Evolutionary conservation across 345 rosid genomes (phyloP).

Genomic region (Eucalyptus lansdowneana): DNA sequence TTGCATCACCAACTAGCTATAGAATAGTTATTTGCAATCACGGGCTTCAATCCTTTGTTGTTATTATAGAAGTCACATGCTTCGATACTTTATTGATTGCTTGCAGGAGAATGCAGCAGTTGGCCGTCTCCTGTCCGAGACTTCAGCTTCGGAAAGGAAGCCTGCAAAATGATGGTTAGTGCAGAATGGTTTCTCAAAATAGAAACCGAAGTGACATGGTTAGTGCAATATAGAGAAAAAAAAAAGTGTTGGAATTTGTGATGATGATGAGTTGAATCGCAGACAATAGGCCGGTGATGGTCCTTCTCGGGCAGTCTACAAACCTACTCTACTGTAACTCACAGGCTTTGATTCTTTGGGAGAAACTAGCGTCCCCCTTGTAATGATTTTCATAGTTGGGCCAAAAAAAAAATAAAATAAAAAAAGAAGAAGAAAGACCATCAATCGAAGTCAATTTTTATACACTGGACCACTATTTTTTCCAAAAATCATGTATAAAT

Average conservation of each 20-base stretch:
- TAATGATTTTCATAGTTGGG: background rate
- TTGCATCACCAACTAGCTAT: background rate
- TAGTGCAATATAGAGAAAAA: background rate
- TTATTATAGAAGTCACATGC: background rate
- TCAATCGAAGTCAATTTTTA: background rate
- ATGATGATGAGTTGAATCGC: background rate
- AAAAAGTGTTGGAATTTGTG: background rate
- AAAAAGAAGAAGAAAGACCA: background rate
- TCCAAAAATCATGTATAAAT: background rate
- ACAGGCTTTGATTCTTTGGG: background rate
- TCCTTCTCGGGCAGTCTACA: background rate
- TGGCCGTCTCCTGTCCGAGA: background rate
- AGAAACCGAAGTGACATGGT: background rate
- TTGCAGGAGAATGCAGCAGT: background rate
- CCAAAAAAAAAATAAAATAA: background rate
- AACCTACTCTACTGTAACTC: background rate
- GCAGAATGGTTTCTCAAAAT: background rate
- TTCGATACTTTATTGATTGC: background rate
- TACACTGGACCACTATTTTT: background rate
- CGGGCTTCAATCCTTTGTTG: background rate
- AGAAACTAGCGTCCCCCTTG: background rate
- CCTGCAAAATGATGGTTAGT: background rate
- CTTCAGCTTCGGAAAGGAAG: background rate
- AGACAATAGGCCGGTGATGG: background rate
- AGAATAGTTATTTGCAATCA: background rate